A percentile compares a stretch with the other conserved stretches of the same genome.
Evolutionary conservation across 345 rosid genomes (phyloP).

Genomic region (Erysimum cheiranthoides): DNA sequence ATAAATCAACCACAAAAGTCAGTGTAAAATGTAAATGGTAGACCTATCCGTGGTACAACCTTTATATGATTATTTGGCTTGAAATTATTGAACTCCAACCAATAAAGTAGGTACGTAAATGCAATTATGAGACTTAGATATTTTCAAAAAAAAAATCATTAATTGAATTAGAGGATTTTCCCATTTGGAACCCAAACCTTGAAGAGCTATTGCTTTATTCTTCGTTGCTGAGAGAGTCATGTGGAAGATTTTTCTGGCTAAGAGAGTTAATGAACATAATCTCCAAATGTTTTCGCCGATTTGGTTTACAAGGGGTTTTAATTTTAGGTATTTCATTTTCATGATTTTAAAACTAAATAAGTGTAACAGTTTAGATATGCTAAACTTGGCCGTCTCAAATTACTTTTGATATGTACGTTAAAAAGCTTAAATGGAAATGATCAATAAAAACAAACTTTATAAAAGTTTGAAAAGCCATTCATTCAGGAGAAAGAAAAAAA

Average conservation of each 20-base stretch:
- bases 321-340: too few relatives aligned
- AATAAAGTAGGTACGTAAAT: neutral
- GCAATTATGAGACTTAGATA: too few relatives aligned
- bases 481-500: neutral
- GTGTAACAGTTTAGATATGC: too few relatives aligned
- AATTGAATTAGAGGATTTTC: too few relatives aligned
- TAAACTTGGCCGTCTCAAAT: too few relatives aligned
- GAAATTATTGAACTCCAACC: neutral
- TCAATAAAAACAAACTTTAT: neutral
- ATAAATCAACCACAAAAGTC: neutral
- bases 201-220: neutral
- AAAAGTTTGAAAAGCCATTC: neutral
- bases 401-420: neutral
- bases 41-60: neutral
- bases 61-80: neutral
- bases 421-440: neutral
- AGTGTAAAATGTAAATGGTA: neutral
- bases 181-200: neutral
- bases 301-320: too few relatives aligned
- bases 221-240: neutral
- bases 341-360: neutral
- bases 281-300: too few relatives aligned
- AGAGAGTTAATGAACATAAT: neutral
- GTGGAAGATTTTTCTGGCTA: neutral
- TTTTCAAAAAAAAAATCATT: too few relatives aligned